Evolutionary conservation across 2,329 filamentous ascomycete species (phyloP), one percentile per base, ranked within the genome.

Genomic region (Apiospora koreana): DNA sequence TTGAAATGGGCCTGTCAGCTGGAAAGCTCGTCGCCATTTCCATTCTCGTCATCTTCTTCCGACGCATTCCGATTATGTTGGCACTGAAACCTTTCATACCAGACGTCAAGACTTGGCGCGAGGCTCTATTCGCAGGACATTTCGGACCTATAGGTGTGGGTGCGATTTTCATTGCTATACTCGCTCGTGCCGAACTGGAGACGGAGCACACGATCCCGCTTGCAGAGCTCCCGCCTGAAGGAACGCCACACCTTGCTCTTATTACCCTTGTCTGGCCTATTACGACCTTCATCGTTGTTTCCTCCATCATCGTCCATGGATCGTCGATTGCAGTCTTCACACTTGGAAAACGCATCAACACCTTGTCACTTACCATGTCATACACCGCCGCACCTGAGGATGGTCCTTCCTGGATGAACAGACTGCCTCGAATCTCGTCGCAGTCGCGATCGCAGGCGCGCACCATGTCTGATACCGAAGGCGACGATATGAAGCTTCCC

Each of bases 281-380:
- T 71, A 94, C 93, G 0, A 94, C 94, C 0, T 99, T 99, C 81
- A 85, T 99, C 77, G 95, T 99, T 72, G 93, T 99, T 68, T 88
- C 93, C 3, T 99, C 96, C 16, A 99, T 99, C 76, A 83, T 98
- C 46, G 94, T 99, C 1, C 96, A 99, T 77, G 96, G 96, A 28
- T 98, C 96, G n/a, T 98, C 96, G 0, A 93, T 99, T 75, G 96
- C 96, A 6, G 96, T 99, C 10, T 99, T 99, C 77, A 98, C 96
- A 0, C 89, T 99, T 1, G 96, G 96, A 76, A 99, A 98, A 82
- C 95, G 93, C 72, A 99, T 99, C 88, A 98, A 98, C 83, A 98
- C 96, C 0, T 83, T 99, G 74, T 95, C 94, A 0, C 86, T 99
- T 72, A 98, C 96, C 69, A 93, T 99, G 89, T 98, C 96, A 0